Percentiles rank a stretch among this genome's conserved stretches.
Conservation (phyloP, 1,284 basidiomycete genomes). For the Microbotryum saponariae region DNA sequence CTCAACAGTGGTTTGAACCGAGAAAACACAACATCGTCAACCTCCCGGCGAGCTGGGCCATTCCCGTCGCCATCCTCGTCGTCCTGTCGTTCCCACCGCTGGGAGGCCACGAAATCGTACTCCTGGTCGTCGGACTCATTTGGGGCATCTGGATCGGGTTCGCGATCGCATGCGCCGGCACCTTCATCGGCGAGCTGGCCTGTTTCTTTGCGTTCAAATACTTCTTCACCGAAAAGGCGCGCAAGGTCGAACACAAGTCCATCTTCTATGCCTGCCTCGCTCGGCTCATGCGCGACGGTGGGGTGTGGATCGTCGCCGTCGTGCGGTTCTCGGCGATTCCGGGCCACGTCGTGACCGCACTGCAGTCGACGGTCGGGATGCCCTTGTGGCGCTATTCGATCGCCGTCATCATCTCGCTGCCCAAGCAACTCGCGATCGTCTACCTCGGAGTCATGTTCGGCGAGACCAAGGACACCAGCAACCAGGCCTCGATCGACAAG, state of each 20-base stretch:
- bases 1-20: slow-evolving; percentile 17
- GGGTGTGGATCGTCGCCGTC: slow-evolving; percentile 36
- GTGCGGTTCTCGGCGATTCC: slow-evolving; percentile 41
- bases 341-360: slow-evolving; percentile 36
- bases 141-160: slow-evolving; percentile 42
- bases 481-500: not conserved
- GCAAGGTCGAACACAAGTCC: slow-evolving; percentile 37
- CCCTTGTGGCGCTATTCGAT: slow-evolving; percentile 38
- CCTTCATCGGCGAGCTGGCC: slow-evolving; percentile 39
- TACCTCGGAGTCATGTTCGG: slow-evolving; percentile 35
- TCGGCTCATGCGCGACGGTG: slow-evolving; percentile 39
- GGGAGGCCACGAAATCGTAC: slow-evolving; percentile 40
- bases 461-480: slow-evolving; percentile 3
- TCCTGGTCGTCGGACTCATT: slow-evolving; percentile 40
- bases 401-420: slow-evolving; percentile 40
- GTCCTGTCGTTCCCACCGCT: slow-evolving; percentile 44
- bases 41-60: slow-evolving; percentile 36
- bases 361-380: slow-evolving; percentile 32
- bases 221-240: slow-evolving; percentile 37
- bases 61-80: slow-evolving; percentile 40
- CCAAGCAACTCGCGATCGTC: slow-evolving; percentile 40
- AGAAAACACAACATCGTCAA: slow-evolving; percentile 20
- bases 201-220: slow-evolving; percentile 42
- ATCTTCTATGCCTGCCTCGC: slow-evolving; percentile 42
- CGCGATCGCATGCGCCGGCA: slow-evolving; percentile 39